phyloP scores from a whole-genome alignment of 495 filamentous ascomycete species.

The Penicillium samsonianum region DNA sequence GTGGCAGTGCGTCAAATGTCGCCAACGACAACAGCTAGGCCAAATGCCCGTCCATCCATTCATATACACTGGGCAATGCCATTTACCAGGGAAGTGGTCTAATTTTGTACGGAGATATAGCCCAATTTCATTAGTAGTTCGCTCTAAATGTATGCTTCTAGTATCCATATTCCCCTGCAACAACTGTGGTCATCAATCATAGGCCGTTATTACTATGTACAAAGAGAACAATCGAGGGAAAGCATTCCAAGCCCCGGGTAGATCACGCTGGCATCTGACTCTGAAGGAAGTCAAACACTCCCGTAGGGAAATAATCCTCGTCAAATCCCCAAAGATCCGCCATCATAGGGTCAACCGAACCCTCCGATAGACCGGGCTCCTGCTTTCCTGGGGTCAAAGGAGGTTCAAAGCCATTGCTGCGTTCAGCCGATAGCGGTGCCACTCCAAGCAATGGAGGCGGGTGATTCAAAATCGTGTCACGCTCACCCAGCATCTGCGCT shows the following conservation, averaged over 20 bases:
- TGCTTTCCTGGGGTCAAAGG: slow-evolving; percentile 26
- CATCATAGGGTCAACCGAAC: slow-evolving; percentile 51
- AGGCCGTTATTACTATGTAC: slow-evolving; percentile 15
- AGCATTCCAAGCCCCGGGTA: slow-evolving; percentile 2
- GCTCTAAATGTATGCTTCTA: slow-evolving; percentile 6
- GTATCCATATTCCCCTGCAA: slow-evolving; percentile 6
- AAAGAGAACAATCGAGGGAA: slow-evolving; percentile 8
- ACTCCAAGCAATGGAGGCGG: slow-evolving; percentile 45
- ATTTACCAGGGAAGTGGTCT: not conserved
- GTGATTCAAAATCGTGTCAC: slow-evolving; percentile 44
- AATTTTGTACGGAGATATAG: not conserved
- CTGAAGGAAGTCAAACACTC: slow-evolving; percentile 52
- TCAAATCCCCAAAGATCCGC: slow-evolving; percentile 51
- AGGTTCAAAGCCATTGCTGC: slow-evolving; percentile 39
- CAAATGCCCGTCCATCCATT: no score
- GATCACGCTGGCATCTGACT: slow-evolving; percentile 48
- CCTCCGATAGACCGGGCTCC: slow-evolving; percentile 44
- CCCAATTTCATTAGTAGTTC: slow-evolving; percentile 5
- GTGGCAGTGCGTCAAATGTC: no score
- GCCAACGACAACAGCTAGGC: no score
- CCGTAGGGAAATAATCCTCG: slow-evolving; percentile 52
- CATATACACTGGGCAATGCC: not conserved
- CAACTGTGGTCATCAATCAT: slow-evolving; percentile 4
- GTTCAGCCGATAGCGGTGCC: slow-evolving; percentile 48
- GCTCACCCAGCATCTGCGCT: slow-evolving; percentile 42